These are phyloP conservation scores for Ceratobasidium sp. DNA, from an alignment of 1,284 basidiomycete genomes.

Conservation along the genomic window DNA sequence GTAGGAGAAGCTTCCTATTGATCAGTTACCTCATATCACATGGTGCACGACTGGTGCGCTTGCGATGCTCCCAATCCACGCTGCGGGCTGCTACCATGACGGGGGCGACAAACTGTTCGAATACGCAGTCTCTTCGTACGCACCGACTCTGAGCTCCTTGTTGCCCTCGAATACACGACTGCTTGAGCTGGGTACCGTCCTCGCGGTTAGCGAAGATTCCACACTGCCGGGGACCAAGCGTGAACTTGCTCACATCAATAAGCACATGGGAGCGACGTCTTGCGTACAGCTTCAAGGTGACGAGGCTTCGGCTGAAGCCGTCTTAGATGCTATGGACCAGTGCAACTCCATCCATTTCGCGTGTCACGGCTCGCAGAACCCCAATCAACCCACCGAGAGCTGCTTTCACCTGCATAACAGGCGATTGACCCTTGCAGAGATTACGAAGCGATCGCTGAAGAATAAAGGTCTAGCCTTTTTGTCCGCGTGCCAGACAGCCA, in stretches of 20 bases:
- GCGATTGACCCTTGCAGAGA: no score
- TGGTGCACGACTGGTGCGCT: constrained; percentile 28
- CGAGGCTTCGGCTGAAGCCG: background rate
- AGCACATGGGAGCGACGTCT: background rate
- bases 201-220: constrained; percentile 33
- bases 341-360: constrained; percentile 44
- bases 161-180: background rate
- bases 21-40: constrained; percentile 18
- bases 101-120: background rate
- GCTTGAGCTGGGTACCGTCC: background rate
- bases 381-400: no score
- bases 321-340: constrained; percentile 8
- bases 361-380: constrained; percentile 44
- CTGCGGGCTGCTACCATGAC: constrained; percentile 12
- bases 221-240: constrained; percentile 11
- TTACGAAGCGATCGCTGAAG: no score
- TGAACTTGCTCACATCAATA: constrained; percentile 37
- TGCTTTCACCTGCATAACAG: no score
- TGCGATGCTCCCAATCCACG: constrained; percentile 24
- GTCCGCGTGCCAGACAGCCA: no score
- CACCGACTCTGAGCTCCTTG: constrained; percentile 7
- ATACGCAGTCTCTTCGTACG: constrained; percentile 16
- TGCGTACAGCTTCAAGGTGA: constrained; percentile 7
- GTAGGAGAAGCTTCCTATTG: background rate
- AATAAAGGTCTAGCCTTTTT: no score